phyloP scores from a whole-genome alignment of 1,284 basidiomycete species.

The Stygiomarasmius scandens region DNA sequence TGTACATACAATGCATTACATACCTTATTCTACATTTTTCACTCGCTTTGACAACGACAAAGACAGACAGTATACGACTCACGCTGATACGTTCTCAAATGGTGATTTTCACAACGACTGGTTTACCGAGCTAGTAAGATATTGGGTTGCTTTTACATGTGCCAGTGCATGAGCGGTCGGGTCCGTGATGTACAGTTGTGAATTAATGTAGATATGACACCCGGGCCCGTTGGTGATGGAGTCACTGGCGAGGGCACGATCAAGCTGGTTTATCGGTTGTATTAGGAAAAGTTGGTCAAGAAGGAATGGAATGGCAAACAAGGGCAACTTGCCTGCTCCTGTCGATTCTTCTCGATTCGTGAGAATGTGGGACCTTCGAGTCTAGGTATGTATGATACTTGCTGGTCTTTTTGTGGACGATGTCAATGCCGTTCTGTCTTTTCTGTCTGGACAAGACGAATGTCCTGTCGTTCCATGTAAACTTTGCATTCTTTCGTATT shows the following conservation, averaged over 20 bases:
- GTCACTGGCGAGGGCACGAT: slow-evolving; percentile 99
- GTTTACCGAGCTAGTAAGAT: too few relatives aligned
- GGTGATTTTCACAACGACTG: too few relatives aligned
- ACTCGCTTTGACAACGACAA: too few relatives aligned
- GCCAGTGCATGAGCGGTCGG: too few relatives aligned
- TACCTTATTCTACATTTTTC: too few relatives aligned
- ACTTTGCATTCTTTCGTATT: not conserved
- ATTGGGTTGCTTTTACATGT: too few relatives aligned
- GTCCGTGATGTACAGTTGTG: too few relatives aligned
- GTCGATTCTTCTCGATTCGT: not conserved
- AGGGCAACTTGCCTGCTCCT: slow-evolving; percentile 6
- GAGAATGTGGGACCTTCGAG: too few relatives aligned
- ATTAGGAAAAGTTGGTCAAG: slow-evolving; percentile 79
- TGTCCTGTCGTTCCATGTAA: not conserved
- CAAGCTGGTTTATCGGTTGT: slow-evolving; percentile 81
- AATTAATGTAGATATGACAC: too few relatives aligned
- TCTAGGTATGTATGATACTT: not conserved
- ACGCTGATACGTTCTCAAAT: too few relatives aligned
- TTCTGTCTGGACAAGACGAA: not conserved
- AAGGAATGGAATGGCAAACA: slow-evolving; percentile 72
- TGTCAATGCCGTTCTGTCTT: not conserved
- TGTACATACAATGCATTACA: too few relatives aligned
- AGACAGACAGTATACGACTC: too few relatives aligned
- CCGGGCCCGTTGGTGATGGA: slow-evolving; percentile 83
- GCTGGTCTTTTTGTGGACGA: not conserved